These are phyloP conservation scores for Clausena lansium DNA, from an alignment of 345 rosid genomes.

Conservation along the genomic window DNA sequence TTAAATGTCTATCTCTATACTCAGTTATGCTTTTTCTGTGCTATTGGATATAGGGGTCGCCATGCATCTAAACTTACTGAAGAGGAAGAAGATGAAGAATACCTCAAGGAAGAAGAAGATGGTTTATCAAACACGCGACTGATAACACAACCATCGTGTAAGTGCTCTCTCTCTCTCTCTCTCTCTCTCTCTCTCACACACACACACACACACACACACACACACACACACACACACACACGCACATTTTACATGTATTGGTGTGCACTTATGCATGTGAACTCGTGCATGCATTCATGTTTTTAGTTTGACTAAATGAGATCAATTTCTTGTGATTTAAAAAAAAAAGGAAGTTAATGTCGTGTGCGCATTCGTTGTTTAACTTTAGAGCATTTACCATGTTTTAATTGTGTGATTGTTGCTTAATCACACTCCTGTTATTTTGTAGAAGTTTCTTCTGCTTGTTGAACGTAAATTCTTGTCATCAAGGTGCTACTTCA, in stretches of 20 bases:
- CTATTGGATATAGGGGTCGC: slow-evolving; percentile 65
- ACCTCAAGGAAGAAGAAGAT: slow-evolving; percentile 91
- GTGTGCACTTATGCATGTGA: neutral
- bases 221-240: too few species aligned
- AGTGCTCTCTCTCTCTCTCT: slow-evolving; percentile 15
- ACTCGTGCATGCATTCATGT: neutral
- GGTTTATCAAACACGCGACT: slow-evolving; percentile 78
- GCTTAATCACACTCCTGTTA: neutral
- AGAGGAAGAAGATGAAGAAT: slow-evolving; percentile 99
- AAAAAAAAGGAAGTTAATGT: too few species aligned
- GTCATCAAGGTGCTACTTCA: neutral
- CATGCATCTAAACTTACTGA: slow-evolving; percentile 97
- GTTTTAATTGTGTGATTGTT: neutral
- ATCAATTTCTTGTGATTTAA: neutral
- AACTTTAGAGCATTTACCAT: neutral
- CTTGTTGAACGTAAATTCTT: neutral
- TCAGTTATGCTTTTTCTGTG: neutral
- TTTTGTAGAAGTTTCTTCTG: neutral
- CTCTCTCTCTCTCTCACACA: neutral
- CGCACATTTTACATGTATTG: neutral
- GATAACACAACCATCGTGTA: slow-evolving; percentile 95
- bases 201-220: neutral
- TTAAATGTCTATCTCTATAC: neutral
- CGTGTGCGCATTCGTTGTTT: neutral
- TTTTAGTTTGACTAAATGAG: neutral